Conservation (phyloP, 306 rosid species). For the Castanopsis chinensis region DNA sequence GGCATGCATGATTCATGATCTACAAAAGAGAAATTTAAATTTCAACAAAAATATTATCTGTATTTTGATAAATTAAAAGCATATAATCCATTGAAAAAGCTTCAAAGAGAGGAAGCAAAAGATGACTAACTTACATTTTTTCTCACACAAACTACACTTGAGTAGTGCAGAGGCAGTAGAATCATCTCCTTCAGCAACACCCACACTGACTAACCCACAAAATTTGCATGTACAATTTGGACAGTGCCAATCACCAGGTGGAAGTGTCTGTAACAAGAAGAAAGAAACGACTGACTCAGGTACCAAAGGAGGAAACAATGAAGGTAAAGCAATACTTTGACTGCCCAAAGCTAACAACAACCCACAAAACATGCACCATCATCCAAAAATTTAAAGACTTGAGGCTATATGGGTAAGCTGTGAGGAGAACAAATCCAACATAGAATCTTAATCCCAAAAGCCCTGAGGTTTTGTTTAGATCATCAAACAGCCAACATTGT, state of each 20-base stretch:
- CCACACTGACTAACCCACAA: conserved; percentile 62
- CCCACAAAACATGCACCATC: conserved; percentile 4
- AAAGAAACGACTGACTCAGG: conserved; percentile 21
- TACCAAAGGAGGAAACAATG: background rate
- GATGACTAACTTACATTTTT: conserved; percentile 62
- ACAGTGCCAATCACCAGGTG: conserved; percentile 95
- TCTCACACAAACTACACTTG: conserved; percentile 79
- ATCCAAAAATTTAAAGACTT: background rate
- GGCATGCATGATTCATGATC: conserved; percentile 67
- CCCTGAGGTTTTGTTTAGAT: background rate
- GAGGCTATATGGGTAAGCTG: background rate
- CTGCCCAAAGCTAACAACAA: conserved; percentile 18
- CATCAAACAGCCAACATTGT: background rate
- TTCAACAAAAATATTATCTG: conserved; percentile 15
- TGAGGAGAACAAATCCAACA: conserved; percentile 9
- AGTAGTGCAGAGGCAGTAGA: conserved; percentile 29
- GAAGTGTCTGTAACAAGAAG: conserved; percentile 68
- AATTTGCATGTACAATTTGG: conserved; percentile 88
- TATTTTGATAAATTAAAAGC: conserved; percentile 1
- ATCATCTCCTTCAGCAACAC: conserved; percentile 37
- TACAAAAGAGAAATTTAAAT: conserved; percentile 32
- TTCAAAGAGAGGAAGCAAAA: conserved; percentile 21
- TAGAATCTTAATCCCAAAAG: conserved; percentile 1
- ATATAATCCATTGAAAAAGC: conserved; percentile 12
- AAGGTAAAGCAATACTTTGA: conserved; percentile 1